These are phyloP conservation scores for Lactifluus volemus DNA, from an alignment of 768 basidiomycete genomes.

Conservation along the genomic window DNA sequence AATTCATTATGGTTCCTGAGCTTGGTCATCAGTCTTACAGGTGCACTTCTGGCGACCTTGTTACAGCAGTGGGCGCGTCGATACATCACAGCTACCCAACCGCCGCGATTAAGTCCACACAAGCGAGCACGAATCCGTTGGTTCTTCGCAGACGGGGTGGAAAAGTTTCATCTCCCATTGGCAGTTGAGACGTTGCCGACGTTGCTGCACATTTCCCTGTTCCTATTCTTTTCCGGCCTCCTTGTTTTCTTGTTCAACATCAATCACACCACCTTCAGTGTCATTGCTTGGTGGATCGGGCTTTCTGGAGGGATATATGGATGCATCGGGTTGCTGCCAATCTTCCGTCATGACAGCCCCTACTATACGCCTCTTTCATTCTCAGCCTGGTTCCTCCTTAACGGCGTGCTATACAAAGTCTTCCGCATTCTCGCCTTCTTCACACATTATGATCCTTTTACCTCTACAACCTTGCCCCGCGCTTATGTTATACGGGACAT, in stretches of 20 bases:
- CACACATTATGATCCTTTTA: background rate
- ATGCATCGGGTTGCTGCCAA: background rate
- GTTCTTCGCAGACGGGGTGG: background rate
- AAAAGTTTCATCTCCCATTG: background rate
- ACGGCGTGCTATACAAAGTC: background rate
- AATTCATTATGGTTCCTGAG: background rate
- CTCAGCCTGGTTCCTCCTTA: background rate
- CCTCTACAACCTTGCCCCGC: too few species aligned
- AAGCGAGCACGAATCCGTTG: background rate
- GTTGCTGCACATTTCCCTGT: background rate
- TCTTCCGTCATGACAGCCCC: background rate
- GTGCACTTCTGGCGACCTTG: background rate
- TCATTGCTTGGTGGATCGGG: background rate
- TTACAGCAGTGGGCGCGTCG: background rate
- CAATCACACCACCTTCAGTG: background rate
- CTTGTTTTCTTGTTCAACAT: background rate
- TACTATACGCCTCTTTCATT: background rate
- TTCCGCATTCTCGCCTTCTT: background rate
- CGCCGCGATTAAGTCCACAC: background rate
- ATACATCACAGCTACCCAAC: background rate
- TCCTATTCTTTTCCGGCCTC: constrained; percentile 2
- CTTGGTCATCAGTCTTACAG: background rate
- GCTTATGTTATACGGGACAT: background rate
- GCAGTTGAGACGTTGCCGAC: background rate
- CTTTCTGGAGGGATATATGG: background rate